Conservation (phyloP, 257 asterid genomes). For the Thymus mandschuricus region DNA sequence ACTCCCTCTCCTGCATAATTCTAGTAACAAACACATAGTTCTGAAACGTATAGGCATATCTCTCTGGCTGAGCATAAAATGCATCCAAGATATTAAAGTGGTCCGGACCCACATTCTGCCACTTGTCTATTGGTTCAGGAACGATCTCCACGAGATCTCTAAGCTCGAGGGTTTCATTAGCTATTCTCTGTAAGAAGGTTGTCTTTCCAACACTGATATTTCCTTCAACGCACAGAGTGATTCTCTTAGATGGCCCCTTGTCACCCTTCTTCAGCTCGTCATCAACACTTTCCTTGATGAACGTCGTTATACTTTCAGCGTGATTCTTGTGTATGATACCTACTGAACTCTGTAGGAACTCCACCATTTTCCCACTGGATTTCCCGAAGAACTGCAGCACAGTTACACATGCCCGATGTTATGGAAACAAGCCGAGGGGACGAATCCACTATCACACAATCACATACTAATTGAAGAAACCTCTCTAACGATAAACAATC, state of each 20-base stretch:
- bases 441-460: too few relatives aligned
- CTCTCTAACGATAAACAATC: too few relatives aligned
- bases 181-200: slow-evolving; percentile 88
- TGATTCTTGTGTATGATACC: slow-evolving; percentile 92
- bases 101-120: slow-evolving; percentile 90
- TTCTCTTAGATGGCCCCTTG: slow-evolving; percentile 51
- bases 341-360: slow-evolving; percentile 79
- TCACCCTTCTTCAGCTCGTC: slow-evolving; percentile 71
- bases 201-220: slow-evolving; percentile 96
- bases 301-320: slow-evolving; percentile 88
- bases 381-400: slow-evolving; percentile 73
- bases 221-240: slow-evolving; percentile 94
- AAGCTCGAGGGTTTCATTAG: slow-evolving; percentile 91
- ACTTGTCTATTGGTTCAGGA: slow-evolving; percentile 91
- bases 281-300: slow-evolving; percentile 82
- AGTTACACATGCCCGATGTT: neutral
- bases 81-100: slow-evolving; percentile 93
- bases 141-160: slow-evolving; percentile 93
- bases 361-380: slow-evolving; percentile 83
- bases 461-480: too few relatives aligned
- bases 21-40: slow-evolving; percentile 94
- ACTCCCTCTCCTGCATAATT: slow-evolving; percentile 92
- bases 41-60: slow-evolving; percentile 96
- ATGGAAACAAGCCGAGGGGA: too few relatives aligned
- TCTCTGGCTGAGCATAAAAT: slow-evolving; percentile 87